Evolutionary conservation across 306 rosid species (phyloP).

Genomic region (Cucurbita ficifolia): DNA sequence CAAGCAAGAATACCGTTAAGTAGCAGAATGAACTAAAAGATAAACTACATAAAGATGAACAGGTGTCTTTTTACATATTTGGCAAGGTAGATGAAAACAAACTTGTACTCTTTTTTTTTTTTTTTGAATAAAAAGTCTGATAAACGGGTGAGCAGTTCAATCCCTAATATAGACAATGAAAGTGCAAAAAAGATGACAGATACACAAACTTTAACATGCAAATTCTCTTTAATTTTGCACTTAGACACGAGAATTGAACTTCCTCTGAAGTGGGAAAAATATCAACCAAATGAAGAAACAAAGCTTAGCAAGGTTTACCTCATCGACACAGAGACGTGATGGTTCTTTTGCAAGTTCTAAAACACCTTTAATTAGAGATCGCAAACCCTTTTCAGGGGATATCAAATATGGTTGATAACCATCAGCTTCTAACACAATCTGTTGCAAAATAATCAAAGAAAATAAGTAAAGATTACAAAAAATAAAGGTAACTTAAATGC

Average conservation of each 20-base stretch:
- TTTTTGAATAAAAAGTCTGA: neutral
- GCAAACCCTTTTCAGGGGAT: constrained; percentile 94
- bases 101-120: neutral
- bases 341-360: constrained; percentile 98
- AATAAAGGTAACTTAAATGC: neutral
- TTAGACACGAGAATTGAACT: neutral
- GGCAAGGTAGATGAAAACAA: neutral
- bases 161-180: neutral
- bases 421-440: constrained; percentile 98
- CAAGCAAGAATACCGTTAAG: constrained; percentile 10
- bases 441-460: neutral
- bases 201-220: neutral
- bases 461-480: neutral
- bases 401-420: constrained; percentile 98
- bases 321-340: constrained; percentile 91
- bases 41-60: neutral
- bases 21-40: neutral
- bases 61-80: neutral
- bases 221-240: neutral
- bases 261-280: neutral
- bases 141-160: neutral
- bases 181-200: neutral
- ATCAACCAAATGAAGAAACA: neutral
- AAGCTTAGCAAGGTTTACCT: constrained; percentile 33
- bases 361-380: constrained; percentile 89